Percentiles rank a stretch among this genome's conserved stretches.
phyloP scores from a whole-genome alignment of 768 basidiomycete genomes.

The Suillus paluster region DNA sequence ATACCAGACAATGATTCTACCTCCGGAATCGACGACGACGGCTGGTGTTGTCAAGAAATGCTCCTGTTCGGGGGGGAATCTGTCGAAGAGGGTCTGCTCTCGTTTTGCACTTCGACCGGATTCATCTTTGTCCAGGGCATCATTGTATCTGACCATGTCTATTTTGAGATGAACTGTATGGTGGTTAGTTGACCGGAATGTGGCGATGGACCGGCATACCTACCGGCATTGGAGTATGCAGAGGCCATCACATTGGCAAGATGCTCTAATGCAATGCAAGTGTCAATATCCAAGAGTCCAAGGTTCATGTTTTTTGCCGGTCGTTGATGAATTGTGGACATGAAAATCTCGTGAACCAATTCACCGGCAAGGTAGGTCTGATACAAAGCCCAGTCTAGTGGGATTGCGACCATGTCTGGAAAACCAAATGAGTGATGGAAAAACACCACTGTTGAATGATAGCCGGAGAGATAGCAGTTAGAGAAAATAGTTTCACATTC shows the following conservation, averaged over 20 bases:
- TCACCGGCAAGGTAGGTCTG: not conserved
- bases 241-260: not conserved
- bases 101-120: not conserved
- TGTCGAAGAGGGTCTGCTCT: not conserved
- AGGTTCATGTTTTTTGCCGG: not conserved
- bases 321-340: not conserved
- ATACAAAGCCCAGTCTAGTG: not conserved
- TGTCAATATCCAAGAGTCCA: not conserved
- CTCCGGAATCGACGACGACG: not conserved
- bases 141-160: conserved; percentile 1
- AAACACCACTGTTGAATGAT: not conserved
- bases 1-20: conserved; percentile 2
- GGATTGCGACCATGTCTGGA: not conserved
- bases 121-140: not conserved
- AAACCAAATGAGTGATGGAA: not conserved
- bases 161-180: not conserved
- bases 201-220: not conserved
- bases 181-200: not conserved
- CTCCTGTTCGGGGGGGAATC: not conserved
- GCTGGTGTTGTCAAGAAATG: not conserved
- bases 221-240: not conserved
- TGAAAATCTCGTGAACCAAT: not conserved
- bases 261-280: not conserved
- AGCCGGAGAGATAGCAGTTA: not conserved
- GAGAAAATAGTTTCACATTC: not conserved